Percentiles rank a stretch among this genome's conserved stretches.
Conservation (phyloP, 2,329 filamentous ascomycete species). For the Colletotrichum shisoi region DNA sequence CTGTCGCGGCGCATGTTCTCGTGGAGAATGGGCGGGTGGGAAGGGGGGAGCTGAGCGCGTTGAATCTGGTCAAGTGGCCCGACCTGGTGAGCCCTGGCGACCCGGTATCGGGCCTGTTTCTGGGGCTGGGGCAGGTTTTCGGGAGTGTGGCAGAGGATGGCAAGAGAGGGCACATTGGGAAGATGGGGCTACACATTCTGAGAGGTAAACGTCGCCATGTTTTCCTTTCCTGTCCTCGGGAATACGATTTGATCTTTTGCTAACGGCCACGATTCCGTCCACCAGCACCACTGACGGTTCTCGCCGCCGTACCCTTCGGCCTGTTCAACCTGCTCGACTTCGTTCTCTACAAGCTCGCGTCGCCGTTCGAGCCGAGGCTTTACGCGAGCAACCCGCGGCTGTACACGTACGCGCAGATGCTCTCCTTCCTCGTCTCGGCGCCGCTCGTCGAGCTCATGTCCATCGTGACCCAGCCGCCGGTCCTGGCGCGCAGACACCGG, state of each 20-base stretch:
- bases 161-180: background rate
- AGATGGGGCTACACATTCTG: slow-evolving; percentile 19
- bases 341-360: slow-evolving; percentile 30
- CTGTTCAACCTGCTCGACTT: slow-evolving; percentile 36
- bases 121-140: slow-evolving; percentile 1
- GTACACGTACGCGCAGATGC: slow-evolving; percentile 28
- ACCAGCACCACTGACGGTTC: slow-evolving; percentile 28
- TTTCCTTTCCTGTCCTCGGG: too few species aligned
- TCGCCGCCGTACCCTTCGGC: slow-evolving; percentile 29
- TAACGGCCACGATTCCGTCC: too few species aligned
- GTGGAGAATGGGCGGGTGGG: slow-evolving; percentile 14
- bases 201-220: slow-evolving; percentile 16
- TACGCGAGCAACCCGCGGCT: slow-evolving; percentile 34
- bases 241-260: background rate
- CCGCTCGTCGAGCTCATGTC: slow-evolving; percentile 25
- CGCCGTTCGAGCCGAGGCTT: slow-evolving; percentile 27
- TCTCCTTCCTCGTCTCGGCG: slow-evolving; percentile 20
- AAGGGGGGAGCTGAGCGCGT: slow-evolving; percentile 21
- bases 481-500: background rate
- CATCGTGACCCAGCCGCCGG: background rate
- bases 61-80: slow-evolving; percentile 33
- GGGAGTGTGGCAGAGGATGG: slow-evolving; percentile 1
- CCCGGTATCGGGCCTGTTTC: slow-evolving; percentile 25
- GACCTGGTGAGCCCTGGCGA: slow-evolving; percentile 34
- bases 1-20: slow-evolving; percentile 32